Conservation (phyloP, 345 rosid genomes). For the Gossypium longicalyx region DNA sequence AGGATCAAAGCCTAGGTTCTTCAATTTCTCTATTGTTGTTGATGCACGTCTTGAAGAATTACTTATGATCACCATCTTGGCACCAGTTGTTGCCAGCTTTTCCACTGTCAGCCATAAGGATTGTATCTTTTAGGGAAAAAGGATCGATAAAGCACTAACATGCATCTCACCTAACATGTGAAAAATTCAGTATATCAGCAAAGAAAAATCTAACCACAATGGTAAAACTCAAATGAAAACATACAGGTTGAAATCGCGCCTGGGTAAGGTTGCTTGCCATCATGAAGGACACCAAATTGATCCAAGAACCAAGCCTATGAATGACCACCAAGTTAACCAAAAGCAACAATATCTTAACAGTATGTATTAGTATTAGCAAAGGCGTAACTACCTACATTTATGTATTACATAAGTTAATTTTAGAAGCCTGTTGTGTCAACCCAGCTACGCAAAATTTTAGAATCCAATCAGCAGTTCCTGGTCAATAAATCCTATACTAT, state of each 20-base stretch:
- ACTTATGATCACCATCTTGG: slow-evolving; percentile 79
- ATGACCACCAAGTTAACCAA: slow-evolving; percentile 10
- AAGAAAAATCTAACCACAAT: slow-evolving; percentile 1
- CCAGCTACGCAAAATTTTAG: not conserved
- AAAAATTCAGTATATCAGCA: not conserved
- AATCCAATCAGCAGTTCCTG: not conserved
- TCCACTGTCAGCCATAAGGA: slow-evolving; percentile 48
- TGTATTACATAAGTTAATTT: not conserved
- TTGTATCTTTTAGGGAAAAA: slow-evolving; percentile 2
- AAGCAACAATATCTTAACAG: not conserved
- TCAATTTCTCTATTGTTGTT: slow-evolving; percentile 64
- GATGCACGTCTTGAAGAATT: slow-evolving; percentile 94
- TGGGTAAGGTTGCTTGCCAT: slow-evolving; percentile 86
- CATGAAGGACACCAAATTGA: slow-evolving; percentile 97
- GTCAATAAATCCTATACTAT: not conserved
- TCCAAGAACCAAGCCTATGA: slow-evolving; percentile 89
- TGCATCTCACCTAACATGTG: slow-evolving; percentile 6
- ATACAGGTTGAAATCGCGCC: slow-evolving; percentile 83
- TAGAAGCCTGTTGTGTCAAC: not conserved
- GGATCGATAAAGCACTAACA: not conserved
- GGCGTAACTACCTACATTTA: not conserved
- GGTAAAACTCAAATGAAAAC: slow-evolving; percentile 31
- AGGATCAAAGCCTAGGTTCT: slow-evolving; percentile 88
- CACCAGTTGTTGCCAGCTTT: slow-evolving; percentile 65
- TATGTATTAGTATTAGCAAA: not conserved